Percentiles rank a stretch among this genome's conserved stretches.
These are phyloP conservation scores for Leccinum disarticulatum DNA, from an alignment of 768 basidiomycete genomes.

Conservation along the genomic window DNA sequence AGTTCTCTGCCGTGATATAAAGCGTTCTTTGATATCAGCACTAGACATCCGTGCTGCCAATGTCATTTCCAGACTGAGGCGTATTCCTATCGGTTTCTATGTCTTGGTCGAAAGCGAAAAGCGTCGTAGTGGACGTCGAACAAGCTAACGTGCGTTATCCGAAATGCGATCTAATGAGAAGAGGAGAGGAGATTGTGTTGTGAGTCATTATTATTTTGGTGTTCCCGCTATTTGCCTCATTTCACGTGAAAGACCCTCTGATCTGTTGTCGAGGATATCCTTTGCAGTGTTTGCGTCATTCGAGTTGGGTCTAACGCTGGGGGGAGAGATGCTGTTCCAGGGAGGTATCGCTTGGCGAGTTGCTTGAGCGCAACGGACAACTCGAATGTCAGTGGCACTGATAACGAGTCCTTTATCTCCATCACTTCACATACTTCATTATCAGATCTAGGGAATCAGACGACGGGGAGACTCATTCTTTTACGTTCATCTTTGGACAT, in stretches of 20 bases:
- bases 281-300: slow-evolving; percentile 6
- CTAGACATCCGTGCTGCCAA: background rate
- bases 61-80: background rate
- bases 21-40: background rate
- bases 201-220: background rate
- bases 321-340: slow-evolving; percentile 5
- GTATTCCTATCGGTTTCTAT: background rate
- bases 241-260: background rate
- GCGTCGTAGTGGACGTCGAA: background rate
- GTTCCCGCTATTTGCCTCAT: background rate
- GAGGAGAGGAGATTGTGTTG: background rate
- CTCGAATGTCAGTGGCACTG: background rate
- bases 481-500: background rate
- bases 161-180: background rate
- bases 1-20: background rate
- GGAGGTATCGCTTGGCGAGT: background rate
- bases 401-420: too few relatives aligned
- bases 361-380: background rate
- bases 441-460: background rate
- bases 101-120: background rate
- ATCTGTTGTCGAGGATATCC: background rate
- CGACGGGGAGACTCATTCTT: background rate
- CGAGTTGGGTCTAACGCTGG: background rate
- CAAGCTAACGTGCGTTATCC: background rate
- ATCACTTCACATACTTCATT: background rate